Conservation (phyloP, 2,329 filamentous ascomycete genomes). For the Fusarium illudens region DNA sequence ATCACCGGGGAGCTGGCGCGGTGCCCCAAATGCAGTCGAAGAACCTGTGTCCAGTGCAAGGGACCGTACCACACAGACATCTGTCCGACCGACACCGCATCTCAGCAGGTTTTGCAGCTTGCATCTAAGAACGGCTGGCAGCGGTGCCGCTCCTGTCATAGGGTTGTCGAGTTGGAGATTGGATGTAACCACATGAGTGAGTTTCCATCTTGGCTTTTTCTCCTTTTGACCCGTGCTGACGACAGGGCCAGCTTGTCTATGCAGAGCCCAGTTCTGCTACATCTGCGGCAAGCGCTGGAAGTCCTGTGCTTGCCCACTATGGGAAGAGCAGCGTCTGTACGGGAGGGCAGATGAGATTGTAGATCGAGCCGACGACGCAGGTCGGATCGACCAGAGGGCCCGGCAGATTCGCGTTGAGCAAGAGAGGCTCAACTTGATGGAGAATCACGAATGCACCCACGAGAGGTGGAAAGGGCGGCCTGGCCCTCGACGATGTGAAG, state of each 20-base stretch:
- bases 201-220: constrained; percentile 33
- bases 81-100: constrained; percentile 55
- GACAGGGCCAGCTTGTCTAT: constrained; percentile 52
- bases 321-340: constrained; percentile 47
- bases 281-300: constrained; percentile 55
- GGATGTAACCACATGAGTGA: constrained; percentile 68
- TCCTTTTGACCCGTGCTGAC: background rate
- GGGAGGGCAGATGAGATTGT: constrained; percentile 46
- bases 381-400: background rate
- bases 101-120: constrained; percentile 52
- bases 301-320: constrained; percentile 49
- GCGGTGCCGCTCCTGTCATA: constrained; percentile 55
- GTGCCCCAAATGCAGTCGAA: constrained; percentile 53
- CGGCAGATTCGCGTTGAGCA: background rate
- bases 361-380: constrained; percentile 22
- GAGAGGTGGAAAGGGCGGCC: constrained; percentile 46
- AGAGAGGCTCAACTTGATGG: constrained; percentile 9
- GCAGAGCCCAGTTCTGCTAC: constrained; percentile 60
- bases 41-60: constrained; percentile 64
- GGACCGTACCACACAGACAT: constrained; percentile 52
- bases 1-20: constrained; percentile 47
- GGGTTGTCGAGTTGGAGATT: constrained; percentile 56
- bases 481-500: constrained; percentile 52
- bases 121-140: constrained; percentile 59
- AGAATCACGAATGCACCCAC: constrained; percentile 53